Evolutionary conservation across 345 rosid genomes (phyloP).

Genomic region (Raphanus sativus): DNA sequence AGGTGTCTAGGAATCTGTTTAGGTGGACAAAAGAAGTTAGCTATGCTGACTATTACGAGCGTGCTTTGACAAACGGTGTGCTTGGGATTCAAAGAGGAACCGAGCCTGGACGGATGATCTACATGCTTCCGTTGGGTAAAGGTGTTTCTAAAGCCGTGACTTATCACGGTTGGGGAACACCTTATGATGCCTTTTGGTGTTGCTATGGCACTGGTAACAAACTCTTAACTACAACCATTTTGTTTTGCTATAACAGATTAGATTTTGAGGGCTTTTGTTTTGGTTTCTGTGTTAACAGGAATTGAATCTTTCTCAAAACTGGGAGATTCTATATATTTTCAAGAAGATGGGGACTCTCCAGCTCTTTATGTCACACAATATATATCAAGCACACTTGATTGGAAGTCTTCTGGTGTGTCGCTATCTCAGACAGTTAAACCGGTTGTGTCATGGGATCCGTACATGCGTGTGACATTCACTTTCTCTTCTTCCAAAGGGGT

Average conservation of each 20-base stretch:
- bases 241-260: not conserved
- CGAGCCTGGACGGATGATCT: slow-evolving; percentile 89
- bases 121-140: slow-evolving; percentile 82
- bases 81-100: slow-evolving; percentile 87
- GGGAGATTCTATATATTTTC: slow-evolving; percentile 92
- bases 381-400: slow-evolving; percentile 68
- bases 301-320: slow-evolving; percentile 89
- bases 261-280: not conserved
- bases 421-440: slow-evolving; percentile 68
- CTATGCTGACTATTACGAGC: slow-evolving; percentile 93
- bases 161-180: slow-evolving; percentile 87
- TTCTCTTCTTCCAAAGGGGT: slow-evolving; percentile 52
- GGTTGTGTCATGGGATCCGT: slow-evolving; percentile 65
- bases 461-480: slow-evolving; percentile 52
- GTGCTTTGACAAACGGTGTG: slow-evolving; percentile 87
- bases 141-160: slow-evolving; percentile 79
- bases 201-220: slow-evolving; percentile 87
- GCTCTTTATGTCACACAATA: slow-evolving; percentile 78
- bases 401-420: slow-evolving; percentile 59
- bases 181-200: slow-evolving; percentile 81
- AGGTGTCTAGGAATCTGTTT: slow-evolving; percentile 90
- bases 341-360: slow-evolving; percentile 64
- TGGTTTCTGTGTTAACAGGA: slow-evolving; percentile 42
- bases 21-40: slow-evolving; percentile 88
- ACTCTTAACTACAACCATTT: not conserved